Conservation (phyloP, 352 stramenopile species). For the Phytophthora palmivora region DNA sequence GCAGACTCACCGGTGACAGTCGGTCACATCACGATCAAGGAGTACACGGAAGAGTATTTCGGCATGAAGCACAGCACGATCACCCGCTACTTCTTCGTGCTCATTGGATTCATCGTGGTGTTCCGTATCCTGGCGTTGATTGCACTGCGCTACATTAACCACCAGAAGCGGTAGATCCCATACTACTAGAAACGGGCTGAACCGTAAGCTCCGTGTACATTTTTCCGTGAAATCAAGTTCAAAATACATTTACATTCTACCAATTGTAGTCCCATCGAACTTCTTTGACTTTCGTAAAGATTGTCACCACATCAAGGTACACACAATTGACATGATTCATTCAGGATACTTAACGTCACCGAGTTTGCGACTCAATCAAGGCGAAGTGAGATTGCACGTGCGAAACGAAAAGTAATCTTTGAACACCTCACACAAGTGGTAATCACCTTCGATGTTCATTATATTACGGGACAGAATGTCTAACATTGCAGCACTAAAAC, state of each 20-base stretch:
- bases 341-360: not conserved
- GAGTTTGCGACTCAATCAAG: slow-evolving; percentile 7
- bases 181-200: slow-evolving; percentile 4
- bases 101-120: slow-evolving; percentile 34
- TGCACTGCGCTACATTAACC: slow-evolving; percentile 44
- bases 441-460: no score
- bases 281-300: no score
- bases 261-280: no score
- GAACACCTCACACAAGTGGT: not conserved
- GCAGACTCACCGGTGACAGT: slow-evolving; percentile 22
- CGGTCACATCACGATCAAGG: slow-evolving; percentile 31
- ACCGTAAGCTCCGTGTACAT: no score
- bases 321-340: not conserved
- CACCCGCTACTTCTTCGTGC: slow-evolving; percentile 27
- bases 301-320: slow-evolving; percentile 6
- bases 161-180: slow-evolving; percentile 43
- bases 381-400: not conserved
- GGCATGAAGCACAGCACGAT: no score
- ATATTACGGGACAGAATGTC: no score
- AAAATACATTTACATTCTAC: not conserved
- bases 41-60: no score
- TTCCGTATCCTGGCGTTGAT: slow-evolving; percentile 40
- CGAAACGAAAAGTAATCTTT: slow-evolving; percentile 3
- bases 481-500: no score
- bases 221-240: slow-evolving; percentile 1